A percentile compares a stretch with the other conserved stretches of the same genome.
Evolutionary conservation across 1,284 basidiomycete genomes (phyloP).

Genomic region (Apiotrichum sp.): DNA sequence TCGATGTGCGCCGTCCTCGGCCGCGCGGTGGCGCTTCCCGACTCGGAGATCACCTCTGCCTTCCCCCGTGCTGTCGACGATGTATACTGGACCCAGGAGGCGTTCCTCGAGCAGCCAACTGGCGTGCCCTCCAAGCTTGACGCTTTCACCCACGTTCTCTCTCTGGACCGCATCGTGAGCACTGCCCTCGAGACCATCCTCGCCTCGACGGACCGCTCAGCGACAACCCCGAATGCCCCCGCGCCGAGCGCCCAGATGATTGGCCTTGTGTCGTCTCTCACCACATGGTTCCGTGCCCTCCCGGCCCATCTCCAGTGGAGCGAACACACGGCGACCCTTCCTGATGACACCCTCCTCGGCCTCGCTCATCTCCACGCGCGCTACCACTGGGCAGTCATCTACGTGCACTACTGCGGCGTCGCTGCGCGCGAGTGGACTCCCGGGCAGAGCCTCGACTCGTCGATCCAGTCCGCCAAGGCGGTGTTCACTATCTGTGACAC

Average conservation of each 20-base stretch:
- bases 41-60: slow-evolving; percentile 73
- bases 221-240: not conserved
- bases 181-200: slow-evolving; percentile 60
- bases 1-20: not conserved
- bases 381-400: slow-evolving; percentile 61
- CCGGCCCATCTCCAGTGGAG: slow-evolving; percentile 70
- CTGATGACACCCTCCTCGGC: slow-evolving; percentile 60
- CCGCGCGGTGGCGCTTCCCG: slow-evolving; percentile 52
- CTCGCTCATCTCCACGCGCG: slow-evolving; percentile 59
- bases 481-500: slow-evolving; percentile 11
- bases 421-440: slow-evolving; percentile 42
- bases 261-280: slow-evolving; percentile 61
- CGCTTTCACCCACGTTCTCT: slow-evolving; percentile 61
- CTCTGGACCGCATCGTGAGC: slow-evolving; percentile 63
- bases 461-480: slow-evolving; percentile 8
- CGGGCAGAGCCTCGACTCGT: slow-evolving; percentile 52
- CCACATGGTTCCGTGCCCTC: slow-evolving; percentile 65
- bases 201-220: too few relatives aligned
- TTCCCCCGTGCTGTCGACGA: slow-evolving; percentile 57
- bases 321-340: slow-evolving; percentile 24
- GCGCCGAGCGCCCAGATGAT: slow-evolving; percentile 46
- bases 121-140: slow-evolving; percentile 41
- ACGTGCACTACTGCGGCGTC: slow-evolving; percentile 73
- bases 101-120: not conserved
- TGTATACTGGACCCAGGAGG: slow-evolving; percentile 17